Evolutionary conservation across 768 basidiomycete species (phyloP), one percentile per base, ranked within the genome.

Genomic region (Suillus weaverae): DNA sequence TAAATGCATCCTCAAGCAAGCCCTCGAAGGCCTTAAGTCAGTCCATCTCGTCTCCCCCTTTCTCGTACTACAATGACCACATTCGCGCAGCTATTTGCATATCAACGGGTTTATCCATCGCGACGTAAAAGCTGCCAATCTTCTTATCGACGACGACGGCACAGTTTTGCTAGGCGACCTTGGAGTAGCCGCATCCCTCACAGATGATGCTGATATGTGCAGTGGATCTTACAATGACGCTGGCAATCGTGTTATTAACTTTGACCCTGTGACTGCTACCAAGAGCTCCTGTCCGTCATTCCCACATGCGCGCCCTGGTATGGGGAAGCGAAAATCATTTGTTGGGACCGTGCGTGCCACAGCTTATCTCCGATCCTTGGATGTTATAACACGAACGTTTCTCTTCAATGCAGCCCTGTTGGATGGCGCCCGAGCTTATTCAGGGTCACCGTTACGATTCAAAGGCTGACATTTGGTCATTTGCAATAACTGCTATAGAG

Each of bases 351-450:
- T 91, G 64, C 60, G 87, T 76, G 13, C 6, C 26, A 33, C 55
- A 36, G 5, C 53, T 67, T 59, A 41, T 46, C 26, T 39, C 11
- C 36, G 7, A 44, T 5, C 7, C 3, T 62, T 57, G 44, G 68
- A 59, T 67, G 53, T 38, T 22, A 20, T 56, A 51, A 59, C 36
- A 33, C 63, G 22, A 16, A 38, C 2, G 2, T 30, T 11, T 59
- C 10, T 30, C 7, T 30, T 20, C 22, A 35, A 56, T 56, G 41
- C 64, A 89, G 87, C 96, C 96, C 1, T 94, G 92, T 73, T 97
- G 94, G 94, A 98, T 97, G 95, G 94, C 96, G 0, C 96, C 96
- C 2, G 96, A 98, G 70, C 84, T 97, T 30, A 92, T 98, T 55
- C 85, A 90, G 69, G 91, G 94, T 59, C 85, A 85, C 68, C 85